These are phyloP conservation scores for Ophiostoma novo-ulmi DNA, from an alignment of 2,329 filamentous ascomycete genomes.

Conservation along the genomic window DNA sequence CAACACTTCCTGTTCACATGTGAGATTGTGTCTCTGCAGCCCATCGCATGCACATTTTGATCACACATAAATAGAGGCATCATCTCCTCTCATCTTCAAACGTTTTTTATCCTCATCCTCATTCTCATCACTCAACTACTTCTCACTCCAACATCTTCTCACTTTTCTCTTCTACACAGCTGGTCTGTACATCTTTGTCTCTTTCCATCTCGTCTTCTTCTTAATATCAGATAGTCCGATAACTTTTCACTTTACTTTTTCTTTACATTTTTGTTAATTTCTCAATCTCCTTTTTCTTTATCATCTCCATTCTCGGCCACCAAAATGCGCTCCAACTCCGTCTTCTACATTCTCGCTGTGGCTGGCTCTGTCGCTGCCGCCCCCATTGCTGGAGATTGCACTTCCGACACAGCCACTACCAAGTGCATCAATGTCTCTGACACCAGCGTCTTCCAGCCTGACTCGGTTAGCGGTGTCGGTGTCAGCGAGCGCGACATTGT, in stretches of 20 bases:
- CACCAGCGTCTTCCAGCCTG: not conserved
- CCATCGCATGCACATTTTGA: not conserved
- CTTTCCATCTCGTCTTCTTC: not conserved
- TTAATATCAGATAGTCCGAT: not conserved
- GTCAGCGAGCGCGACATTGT: not conserved
- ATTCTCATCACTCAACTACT: conserved; percentile 1
- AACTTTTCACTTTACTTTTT: not conserved
- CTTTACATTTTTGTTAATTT: not conserved
- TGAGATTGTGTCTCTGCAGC: not conserved
- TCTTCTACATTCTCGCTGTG: conserved; percentile 1
- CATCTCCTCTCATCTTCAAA: not conserved
- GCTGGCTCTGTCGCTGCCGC: not conserved
- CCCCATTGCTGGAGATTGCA: not conserved
- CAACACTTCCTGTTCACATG: not conserved
- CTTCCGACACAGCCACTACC: not conserved
- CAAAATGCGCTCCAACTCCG: not conserved
- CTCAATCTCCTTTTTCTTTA: not conserved
- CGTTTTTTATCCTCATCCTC: not conserved
- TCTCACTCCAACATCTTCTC: not conserved
- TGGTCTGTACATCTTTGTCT: not conserved
- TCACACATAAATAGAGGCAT: conserved; percentile 1
- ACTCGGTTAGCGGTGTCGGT: not conserved
- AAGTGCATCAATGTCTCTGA: not conserved
- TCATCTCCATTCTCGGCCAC: not conserved
- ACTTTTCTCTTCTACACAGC: not conserved